A percentile compares a stretch with the other conserved stretches of the same genome.
phyloP scores from a whole-genome alignment of 345 rosid genomes.

The Hibiscus tridactylites region DNA sequence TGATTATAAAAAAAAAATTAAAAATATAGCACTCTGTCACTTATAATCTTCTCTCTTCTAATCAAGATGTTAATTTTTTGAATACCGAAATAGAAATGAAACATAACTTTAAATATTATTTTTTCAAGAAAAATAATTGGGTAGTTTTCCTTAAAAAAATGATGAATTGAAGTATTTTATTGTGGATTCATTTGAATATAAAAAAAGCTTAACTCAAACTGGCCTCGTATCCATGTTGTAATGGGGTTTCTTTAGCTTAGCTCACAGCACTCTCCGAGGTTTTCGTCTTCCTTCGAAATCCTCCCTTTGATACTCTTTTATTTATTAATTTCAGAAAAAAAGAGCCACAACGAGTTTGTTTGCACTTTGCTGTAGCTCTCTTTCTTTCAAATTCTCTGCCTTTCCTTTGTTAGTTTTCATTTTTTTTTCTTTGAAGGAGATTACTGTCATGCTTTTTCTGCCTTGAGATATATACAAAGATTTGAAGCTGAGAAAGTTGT shows the following conservation, averaged over 20 bases:
- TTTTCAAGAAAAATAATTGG: no score
- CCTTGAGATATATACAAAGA: neutral
- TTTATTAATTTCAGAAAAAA: neutral
- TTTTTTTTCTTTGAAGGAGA: neutral
- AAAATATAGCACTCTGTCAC: no score
- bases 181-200: no score
- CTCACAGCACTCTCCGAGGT: slow-evolving; percentile 10
- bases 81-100: no score
- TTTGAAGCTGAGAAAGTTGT: neutral
- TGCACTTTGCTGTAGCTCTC: neutral
- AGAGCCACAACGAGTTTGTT: neutral
- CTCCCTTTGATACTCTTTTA: slow-evolving; percentile 3
- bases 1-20: no score
- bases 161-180: no score
- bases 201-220: slow-evolving; percentile 20
- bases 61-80: no score
- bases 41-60: no score
- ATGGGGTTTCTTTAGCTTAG: neutral
- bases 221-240: slow-evolving; percentile 33
- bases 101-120: no score
- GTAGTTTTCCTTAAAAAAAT: no score
- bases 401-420: neutral
- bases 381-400: neutral
- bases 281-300: slow-evolving; percentile 9
- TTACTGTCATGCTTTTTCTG: slow-evolving; percentile 1